These are phyloP conservation scores for Casuarina cunninghamiana DNA, from an alignment of 306 rosid species.

Conservation along the genomic window DNA sequence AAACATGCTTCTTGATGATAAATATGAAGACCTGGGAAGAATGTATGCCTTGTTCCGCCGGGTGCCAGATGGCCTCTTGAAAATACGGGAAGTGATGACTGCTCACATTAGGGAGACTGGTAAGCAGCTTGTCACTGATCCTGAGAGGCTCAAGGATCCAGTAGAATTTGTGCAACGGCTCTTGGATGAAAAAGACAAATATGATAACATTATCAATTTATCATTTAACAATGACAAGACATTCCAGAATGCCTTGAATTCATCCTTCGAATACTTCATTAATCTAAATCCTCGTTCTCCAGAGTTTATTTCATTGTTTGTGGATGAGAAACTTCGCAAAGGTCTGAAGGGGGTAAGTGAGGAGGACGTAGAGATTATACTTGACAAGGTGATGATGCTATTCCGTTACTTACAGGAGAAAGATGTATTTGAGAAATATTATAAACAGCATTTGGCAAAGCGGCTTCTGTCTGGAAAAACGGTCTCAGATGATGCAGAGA, in stretches of 20 bases:
- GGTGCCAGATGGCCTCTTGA: constrained; percentile 57
- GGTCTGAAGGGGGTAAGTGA: constrained; percentile 84
- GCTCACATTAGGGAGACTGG: constrained; percentile 71
- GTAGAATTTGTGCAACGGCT: constrained; percentile 84
- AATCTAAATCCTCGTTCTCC: constrained; percentile 76
- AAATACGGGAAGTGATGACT: constrained; percentile 73
- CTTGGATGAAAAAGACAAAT: constrained; percentile 75
- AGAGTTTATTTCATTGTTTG: constrained; percentile 79
- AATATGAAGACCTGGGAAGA: constrained; percentile 72
- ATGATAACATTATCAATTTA: constrained; percentile 63
- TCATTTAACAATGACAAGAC: constrained; percentile 86
- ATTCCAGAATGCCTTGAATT: constrained; percentile 88
- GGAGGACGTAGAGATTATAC: constrained; percentile 85
- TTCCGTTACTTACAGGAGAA: constrained; percentile 82
- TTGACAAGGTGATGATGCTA: constrained; percentile 83
- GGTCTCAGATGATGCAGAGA: constrained; percentile 79
- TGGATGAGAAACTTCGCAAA: constrained; percentile 78
- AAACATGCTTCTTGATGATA: constrained; percentile 76
- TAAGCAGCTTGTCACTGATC: constrained; percentile 78
- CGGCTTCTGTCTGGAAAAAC: constrained; percentile 83
- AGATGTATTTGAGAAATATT: constrained; percentile 80
- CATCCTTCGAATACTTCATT: constrained; percentile 79
- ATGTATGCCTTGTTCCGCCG: constrained; percentile 77
- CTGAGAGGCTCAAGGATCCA: constrained; percentile 80
- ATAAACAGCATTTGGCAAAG: constrained; percentile 86